phyloP scores from a whole-genome alignment of 805 yeast species.

The Nakazawaea anatomiae region DNA sequence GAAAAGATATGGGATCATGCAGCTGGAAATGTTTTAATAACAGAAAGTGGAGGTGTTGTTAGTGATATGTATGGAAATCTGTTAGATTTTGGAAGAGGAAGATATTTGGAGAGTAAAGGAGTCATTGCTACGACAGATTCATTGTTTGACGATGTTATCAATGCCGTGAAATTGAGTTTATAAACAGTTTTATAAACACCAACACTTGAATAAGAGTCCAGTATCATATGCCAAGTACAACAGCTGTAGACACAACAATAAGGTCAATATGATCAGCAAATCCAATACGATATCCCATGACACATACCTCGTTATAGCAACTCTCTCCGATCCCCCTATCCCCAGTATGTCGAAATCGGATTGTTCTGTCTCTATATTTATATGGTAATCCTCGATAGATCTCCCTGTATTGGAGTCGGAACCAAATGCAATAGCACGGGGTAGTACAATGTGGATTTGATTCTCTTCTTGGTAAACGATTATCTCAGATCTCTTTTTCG shows the following conservation, averaged over 20 bases:
- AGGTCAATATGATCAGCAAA: conserved; percentile 8
- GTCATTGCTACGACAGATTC: conserved; percentile 74
- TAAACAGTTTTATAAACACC: background rate
- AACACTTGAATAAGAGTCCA: background rate
- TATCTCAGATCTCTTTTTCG: too few relatives aligned
- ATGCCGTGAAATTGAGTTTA: conserved; percentile 32
- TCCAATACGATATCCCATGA: conserved; percentile 5
- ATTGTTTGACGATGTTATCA: conserved; percentile 44
- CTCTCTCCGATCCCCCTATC: too few relatives aligned
- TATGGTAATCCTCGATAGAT: too few relatives aligned
- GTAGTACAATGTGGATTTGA: too few relatives aligned
- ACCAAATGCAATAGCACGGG: too few relatives aligned
- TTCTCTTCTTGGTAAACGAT: too few relatives aligned
- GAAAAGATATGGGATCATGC: conserved; percentile 99
- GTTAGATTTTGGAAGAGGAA: conserved; percentile 81
- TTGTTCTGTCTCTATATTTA: too few relatives aligned
- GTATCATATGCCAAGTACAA: conserved; percentile 5
- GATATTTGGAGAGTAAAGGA: conserved; percentile 79
- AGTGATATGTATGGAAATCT: conserved; percentile 74
- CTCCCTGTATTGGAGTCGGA: too few relatives aligned
- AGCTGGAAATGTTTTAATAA: conserved; percentile 82
- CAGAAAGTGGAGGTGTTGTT: conserved; percentile 89
- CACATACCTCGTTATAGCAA: background rate
- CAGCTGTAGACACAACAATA: conserved; percentile 7
- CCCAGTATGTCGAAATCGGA: too few relatives aligned